Evolutionary conservation across 2,329 filamentous ascomycete species (phyloP), one percentile per base, ranked within the genome.

Genomic region (Thyridium curvatum): DNA sequence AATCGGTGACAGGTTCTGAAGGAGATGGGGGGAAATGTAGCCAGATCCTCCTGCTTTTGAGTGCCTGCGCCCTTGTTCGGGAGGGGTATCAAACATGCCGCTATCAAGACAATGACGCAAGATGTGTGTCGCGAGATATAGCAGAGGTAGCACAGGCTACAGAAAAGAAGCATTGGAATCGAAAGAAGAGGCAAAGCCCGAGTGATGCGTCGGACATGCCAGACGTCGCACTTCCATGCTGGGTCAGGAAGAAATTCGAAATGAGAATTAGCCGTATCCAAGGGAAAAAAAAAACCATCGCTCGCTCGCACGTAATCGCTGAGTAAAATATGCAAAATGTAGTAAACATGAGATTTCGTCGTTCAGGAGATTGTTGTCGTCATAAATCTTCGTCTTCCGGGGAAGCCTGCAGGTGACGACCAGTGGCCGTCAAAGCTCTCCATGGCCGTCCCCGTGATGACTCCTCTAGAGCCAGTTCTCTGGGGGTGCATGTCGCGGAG

Each of bases 201-300:
- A 26, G 21, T 10, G 21, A 26, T 26, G 10, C 10, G 21, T 26
- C 6, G 21, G 21, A 26, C 21, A 26, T 10, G 21, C 10, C 21
- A 26, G 10, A 10, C 21, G 21, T 26, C 6, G 6, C 21, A 26
- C 21, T 26, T 10, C 10, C 6, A 35, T 36, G 32, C 28, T 35
- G 45, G 52, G 47, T 46, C 41, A 52, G 44, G 54, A 46, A 49
- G 49, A 44, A 48, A 43, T 53, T 46, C 40, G 35, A 47, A 46
- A 52, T 47, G 32, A 40, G 46, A n/a, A 39, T 38, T 47, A 41
- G 16, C 36, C 41, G 46, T 39, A 50, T 51, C 30, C 43, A 46
- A 29, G 41, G 38, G 35, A 21, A 42, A 40, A 39, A 32, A 40
- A 43, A 46, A 40, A 18, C 31, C 37, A 49, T 46, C 48, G 50